phyloP scores from a whole-genome alignment of 257 asterid species.

The Ilex aquifolium region DNA sequence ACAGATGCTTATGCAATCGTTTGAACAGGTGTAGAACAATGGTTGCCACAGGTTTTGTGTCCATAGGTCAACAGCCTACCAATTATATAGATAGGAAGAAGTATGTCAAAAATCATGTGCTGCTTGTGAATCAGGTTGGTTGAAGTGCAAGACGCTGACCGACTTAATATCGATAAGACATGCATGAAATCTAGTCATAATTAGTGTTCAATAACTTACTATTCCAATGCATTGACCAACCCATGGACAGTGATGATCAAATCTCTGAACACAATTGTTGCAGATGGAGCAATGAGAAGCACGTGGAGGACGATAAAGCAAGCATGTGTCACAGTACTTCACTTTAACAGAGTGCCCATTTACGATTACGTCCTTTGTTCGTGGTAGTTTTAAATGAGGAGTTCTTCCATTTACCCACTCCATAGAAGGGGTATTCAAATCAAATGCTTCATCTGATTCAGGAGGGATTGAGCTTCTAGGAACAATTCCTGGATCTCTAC shows the following conservation, averaged over 20 bases:
- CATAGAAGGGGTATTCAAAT: conserved; percentile 60
- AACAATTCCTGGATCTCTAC: conserved; percentile 82
- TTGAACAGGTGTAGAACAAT: no score
- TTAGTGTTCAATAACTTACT: conserved; percentile 35
- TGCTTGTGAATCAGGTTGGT: no score
- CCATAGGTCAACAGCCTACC: no score
- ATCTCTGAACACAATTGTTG: conserved; percentile 87
- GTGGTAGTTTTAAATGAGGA: conserved; percentile 65
- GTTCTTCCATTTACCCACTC: conserved; percentile 86
- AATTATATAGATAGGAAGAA: no score
- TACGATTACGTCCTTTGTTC: conserved; percentile 62
- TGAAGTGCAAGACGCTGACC: background rate
- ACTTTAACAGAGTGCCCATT: conserved; percentile 71
- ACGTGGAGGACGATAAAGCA: conserved; percentile 93
- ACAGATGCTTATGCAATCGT: no score
- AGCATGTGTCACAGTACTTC: conserved; percentile 80
- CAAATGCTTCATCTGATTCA: conserved; percentile 44
- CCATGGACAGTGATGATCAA: conserved; percentile 97
- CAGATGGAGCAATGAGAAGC: conserved; percentile 96
- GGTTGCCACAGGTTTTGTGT: no score
- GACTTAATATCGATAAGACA: background rate
- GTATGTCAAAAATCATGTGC: no score
- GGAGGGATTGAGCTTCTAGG: conserved; percentile 66
- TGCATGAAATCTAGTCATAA: background rate
- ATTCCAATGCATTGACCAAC: conserved; percentile 92